phyloP scores from a whole-genome alignment of 441 rosid species.

The Bruguiera hainesii region DNA sequence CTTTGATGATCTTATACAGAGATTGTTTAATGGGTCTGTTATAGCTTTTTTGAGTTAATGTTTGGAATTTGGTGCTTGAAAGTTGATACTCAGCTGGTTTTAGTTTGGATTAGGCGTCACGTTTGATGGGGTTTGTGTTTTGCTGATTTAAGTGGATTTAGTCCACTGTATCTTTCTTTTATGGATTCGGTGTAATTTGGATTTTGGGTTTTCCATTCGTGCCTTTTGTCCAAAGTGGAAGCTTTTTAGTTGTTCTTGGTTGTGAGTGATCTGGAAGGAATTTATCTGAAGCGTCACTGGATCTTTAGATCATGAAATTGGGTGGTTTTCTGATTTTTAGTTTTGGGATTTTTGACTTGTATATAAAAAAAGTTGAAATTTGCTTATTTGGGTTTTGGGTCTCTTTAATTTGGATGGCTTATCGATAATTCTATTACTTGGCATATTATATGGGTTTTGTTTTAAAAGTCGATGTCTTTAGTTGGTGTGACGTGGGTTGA shows the following conservation, averaged over 20 bases:
- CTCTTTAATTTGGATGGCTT: conserved; percentile 8
- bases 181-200: conserved; percentile 3
- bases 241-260: conserved; percentile 3
- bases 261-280: not conserved
- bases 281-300: conserved; percentile 3
- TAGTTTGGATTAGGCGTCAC: conserved; percentile 7
- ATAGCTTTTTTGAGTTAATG: conserved; percentile 13
- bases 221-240: conserved; percentile 7
- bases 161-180: conserved; percentile 6
- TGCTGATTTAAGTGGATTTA: not conserved
- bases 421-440: conserved; percentile 6
- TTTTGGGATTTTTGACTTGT: conserved; percentile 1
- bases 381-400: conserved; percentile 4
- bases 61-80: conserved; percentile 3
- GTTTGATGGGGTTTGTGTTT: not conserved
- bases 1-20: not conserved
- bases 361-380: conserved; percentile 5
- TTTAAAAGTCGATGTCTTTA: conserved; percentile 7
- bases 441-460: not conserved
- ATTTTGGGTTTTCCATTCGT: not conserved
- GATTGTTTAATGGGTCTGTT: conserved; percentile 9
- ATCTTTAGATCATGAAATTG: conserved; percentile 13
- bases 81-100: conserved; percentile 17
- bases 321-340: conserved; percentile 6
- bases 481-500: not conserved